Conservation (phyloP, 148 eudicot genomes). For the Nyssa sinensis region DNA sequence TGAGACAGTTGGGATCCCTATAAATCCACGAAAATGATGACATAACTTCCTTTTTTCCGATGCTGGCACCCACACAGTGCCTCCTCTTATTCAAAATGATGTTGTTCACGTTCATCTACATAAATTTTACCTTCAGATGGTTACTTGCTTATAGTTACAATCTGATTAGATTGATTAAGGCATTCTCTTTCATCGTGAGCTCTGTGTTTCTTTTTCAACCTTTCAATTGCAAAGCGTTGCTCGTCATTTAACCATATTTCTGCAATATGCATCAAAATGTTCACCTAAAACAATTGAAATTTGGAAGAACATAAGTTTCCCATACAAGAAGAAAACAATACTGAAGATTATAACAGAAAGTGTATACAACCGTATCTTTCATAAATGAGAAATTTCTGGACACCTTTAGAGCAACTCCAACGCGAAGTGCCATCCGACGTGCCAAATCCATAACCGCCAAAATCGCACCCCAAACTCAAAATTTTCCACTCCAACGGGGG, state of each 20-base stretch:
- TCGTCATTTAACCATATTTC: slow-evolving; percentile 47
- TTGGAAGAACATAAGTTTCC: neutral
- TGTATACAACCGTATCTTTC: neutral
- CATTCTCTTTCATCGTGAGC: slow-evolving; percentile 68
- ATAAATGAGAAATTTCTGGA: too few relatives aligned
- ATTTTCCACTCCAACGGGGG: too few relatives aligned
- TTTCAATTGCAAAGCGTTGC: slow-evolving; percentile 47
- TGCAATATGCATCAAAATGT: slow-evolving; percentile 73
- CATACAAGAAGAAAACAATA: neutral
- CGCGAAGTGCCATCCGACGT: too few relatives aligned
- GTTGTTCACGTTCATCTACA: neutral
- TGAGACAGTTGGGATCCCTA: too few relatives aligned
- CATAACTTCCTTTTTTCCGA: too few relatives aligned
- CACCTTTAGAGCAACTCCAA: too few relatives aligned
- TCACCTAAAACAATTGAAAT: slow-evolving; percentile 54
- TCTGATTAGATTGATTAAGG: slow-evolving; percentile 1
- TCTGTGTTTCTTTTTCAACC: slow-evolving; percentile 61
- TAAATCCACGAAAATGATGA: too few relatives aligned
- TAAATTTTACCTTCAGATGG: neutral
- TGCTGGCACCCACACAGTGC: too few relatives aligned
- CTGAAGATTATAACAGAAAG: neutral
- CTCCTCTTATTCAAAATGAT: too few relatives aligned
- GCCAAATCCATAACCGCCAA: too few relatives aligned
- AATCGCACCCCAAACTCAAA: too few relatives aligned
- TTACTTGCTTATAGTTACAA: neutral